Percentiles rank a stretch among this genome's conserved stretches.
Conservation (phyloP, 257 asterid species). For the Plantago ovata region DNA sequence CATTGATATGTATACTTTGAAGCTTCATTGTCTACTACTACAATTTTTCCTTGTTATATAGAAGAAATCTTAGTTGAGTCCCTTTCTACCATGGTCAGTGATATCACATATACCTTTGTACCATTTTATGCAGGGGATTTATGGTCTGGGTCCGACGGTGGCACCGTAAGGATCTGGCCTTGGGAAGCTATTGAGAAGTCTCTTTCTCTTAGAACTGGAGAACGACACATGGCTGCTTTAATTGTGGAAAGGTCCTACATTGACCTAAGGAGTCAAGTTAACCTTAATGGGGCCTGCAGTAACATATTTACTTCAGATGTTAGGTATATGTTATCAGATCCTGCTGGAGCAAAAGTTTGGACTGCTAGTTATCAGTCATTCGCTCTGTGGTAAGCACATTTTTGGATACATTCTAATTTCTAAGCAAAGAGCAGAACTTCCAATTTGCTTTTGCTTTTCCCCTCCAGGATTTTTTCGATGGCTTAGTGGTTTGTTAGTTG, state of each 20-base stretch:
- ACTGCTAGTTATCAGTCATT: slow-evolving; percentile 69
- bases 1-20: slow-evolving; percentile 23
- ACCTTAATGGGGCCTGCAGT: slow-evolving; percentile 54
- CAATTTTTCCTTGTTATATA: too few species aligned
- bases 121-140: slow-evolving; percentile 67
- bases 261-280: slow-evolving; percentile 70
- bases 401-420: neutral
- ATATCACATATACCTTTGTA: slow-evolving; percentile 19
- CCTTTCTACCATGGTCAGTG: neutral
- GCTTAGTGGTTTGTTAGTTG: too few species aligned
- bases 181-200: slow-evolving; percentile 95
- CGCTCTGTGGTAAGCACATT: slow-evolving; percentile 68
- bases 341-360: slow-evolving; percentile 81
- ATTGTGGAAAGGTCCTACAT: slow-evolving; percentile 79
- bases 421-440: neutral
- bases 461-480: too few species aligned
- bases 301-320: slow-evolving; percentile 76
- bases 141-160: slow-evolving; percentile 97
- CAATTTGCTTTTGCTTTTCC: neutral
- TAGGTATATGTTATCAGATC: slow-evolving; percentile 69
- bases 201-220: slow-evolving; percentile 57
- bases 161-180: slow-evolving; percentile 83
- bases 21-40: slow-evolving; percentile 8
- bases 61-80: too few species aligned
- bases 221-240: slow-evolving; percentile 84